Percentiles rank a stretch among this genome's conserved stretches.
phyloP scores from a whole-genome alignment of 768 basidiomycete species.

The Termitomyces bulborhizus region DNA sequence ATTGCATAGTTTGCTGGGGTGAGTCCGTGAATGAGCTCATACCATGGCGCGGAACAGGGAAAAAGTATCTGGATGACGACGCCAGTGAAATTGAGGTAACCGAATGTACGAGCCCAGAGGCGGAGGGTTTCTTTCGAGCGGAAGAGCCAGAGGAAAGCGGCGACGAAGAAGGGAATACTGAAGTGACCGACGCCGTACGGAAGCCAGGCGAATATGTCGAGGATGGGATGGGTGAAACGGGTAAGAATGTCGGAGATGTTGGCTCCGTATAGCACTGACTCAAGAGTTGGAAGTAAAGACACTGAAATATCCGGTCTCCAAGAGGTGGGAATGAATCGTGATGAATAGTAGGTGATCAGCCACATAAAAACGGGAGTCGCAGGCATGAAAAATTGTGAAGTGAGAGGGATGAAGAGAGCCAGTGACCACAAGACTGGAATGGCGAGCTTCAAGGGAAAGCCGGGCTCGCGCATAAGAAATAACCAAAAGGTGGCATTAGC shows the following conservation, averaged over 20 bases:
- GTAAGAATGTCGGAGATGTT: conserved; percentile 98
- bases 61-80: conserved; percentile 85
- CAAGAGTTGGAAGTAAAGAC: conserved; percentile 88
- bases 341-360: conserved; percentile 82
- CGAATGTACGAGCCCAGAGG: conserved; percentile 83
- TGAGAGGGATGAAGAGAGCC: conserved; percentile 76
- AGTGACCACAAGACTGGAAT: conserved; percentile 69
- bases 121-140: conserved; percentile 74
- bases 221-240: conserved; percentile 83
- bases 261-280: conserved; percentile 92
- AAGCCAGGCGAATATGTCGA: conserved; percentile 93
- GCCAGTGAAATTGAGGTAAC: conserved; percentile 87
- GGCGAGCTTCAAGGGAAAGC: conserved; percentile 66
- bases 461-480: conserved; percentile 60
- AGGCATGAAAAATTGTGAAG: conserved; percentile 86
- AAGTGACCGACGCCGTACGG: conserved; percentile 97
- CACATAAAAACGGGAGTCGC: conserved; percentile 84
- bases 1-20: conserved; percentile 92
- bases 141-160: conserved; percentile 85
- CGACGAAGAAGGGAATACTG: conserved; percentile 78
- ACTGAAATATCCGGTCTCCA: conserved; percentile 86
- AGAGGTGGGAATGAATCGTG: conserved; percentile 72
- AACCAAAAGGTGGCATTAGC: conserved; percentile 66
- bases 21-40: conserved; percentile 93
- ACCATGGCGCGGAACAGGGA: conserved; percentile 96